A percentile compares a stretch with the other conserved stretches of the same genome.
These are phyloP conservation scores for Phaffomyces antillensis DNA, from an alignment of 805 yeast genomes.

Conservation along the genomic window DNA sequence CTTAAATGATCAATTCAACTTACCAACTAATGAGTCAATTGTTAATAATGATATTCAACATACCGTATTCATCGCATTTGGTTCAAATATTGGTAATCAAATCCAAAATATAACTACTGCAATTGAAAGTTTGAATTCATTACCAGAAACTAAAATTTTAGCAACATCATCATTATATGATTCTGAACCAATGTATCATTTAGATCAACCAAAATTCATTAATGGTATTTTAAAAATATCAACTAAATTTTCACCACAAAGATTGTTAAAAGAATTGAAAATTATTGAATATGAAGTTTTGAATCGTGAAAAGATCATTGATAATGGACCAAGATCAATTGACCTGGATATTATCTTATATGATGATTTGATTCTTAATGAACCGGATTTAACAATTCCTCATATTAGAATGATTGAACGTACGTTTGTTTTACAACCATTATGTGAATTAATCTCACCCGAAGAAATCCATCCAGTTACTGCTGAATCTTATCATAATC, in stretches of 20 bases:
- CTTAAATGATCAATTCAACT: slow-evolving; percentile 7
- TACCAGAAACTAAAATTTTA: slow-evolving; percentile 33
- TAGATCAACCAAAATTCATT: slow-evolving; percentile 71
- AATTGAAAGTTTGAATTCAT: slow-evolving; percentile 35
- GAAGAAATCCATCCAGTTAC: slow-evolving; percentile 73
- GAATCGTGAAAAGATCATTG: slow-evolving; percentile 66
- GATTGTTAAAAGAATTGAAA: slow-evolving; percentile 55
- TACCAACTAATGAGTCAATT: slow-evolving; percentile 8
- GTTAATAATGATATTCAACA: slow-evolving; percentile 25
- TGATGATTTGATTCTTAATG: slow-evolving; percentile 42
- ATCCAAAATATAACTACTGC: slow-evolving; percentile 54
- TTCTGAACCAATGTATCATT: slow-evolving; percentile 87
- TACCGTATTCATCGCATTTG: slow-evolving; percentile 75
- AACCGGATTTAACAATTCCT: slow-evolving; percentile 62
- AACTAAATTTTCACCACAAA: slow-evolving; percentile 60
- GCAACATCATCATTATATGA: slow-evolving; percentile 74
- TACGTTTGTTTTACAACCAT: slow-evolving; percentile 82
- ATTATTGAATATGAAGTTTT: slow-evolving; percentile 69
- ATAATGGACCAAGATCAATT: slow-evolving; percentile 88
- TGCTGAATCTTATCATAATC: slow-evolving; percentile 70
- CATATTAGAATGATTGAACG: slow-evolving; percentile 86
- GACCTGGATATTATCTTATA: slow-evolving; percentile 84
- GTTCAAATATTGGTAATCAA: slow-evolving; percentile 78
- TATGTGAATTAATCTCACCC: slow-evolving; percentile 72
- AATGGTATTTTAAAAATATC: slow-evolving; percentile 72